These are phyloP conservation scores for Acidiella bohemica DNA, from an alignment of 495 filamentous ascomycete species.

Conservation along the genomic window DNA sequence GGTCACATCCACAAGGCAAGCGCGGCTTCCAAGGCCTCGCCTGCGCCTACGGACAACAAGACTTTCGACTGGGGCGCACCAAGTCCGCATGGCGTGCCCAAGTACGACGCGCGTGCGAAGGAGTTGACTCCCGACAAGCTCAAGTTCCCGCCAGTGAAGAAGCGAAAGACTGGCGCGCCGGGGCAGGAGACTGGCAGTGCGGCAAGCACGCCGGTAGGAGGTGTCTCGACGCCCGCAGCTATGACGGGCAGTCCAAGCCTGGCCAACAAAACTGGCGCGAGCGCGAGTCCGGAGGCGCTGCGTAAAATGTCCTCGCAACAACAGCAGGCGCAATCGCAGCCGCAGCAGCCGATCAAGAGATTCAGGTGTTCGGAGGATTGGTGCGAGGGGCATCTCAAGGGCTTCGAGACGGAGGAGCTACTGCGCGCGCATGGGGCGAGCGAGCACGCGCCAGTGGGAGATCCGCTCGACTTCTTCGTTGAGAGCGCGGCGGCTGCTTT, in stretches of 20 bases:
- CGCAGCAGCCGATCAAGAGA: background rate
- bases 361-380: slow-evolving; percentile 29
- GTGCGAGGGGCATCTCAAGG: slow-evolving; percentile 36
- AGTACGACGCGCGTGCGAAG: slow-evolving; percentile 33
- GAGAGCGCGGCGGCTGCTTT: slow-evolving; percentile 34
- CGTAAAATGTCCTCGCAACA: slow-evolving; percentile 32
- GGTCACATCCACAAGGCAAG: slow-evolving; percentile 7
- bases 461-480: slow-evolving; percentile 38
- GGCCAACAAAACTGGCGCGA: background rate
- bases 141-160: slow-evolving; percentile 42
- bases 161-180: slow-evolving; percentile 29
- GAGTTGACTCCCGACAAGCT: slow-evolving; percentile 38
- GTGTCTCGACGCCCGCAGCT: slow-evolving; percentile 14
- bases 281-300: slow-evolving; percentile 19
- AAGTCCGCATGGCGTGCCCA: slow-evolving; percentile 58
- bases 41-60: slow-evolving; percentile 53
- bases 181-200: too few species aligned
- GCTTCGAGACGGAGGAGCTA: slow-evolving; percentile 42
- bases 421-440: slow-evolving; percentile 38
- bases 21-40: slow-evolving; percentile 31
- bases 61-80: slow-evolving; percentile 55
- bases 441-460: slow-evolving; percentile 39
- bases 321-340: too few species aligned
- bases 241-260: slow-evolving; percentile 26
- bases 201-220: slow-evolving; percentile 21